Base-by-base conservation (phyloP, 2,329 filamentous ascomycete species). In the Colletotrichum sidae region DNA sequence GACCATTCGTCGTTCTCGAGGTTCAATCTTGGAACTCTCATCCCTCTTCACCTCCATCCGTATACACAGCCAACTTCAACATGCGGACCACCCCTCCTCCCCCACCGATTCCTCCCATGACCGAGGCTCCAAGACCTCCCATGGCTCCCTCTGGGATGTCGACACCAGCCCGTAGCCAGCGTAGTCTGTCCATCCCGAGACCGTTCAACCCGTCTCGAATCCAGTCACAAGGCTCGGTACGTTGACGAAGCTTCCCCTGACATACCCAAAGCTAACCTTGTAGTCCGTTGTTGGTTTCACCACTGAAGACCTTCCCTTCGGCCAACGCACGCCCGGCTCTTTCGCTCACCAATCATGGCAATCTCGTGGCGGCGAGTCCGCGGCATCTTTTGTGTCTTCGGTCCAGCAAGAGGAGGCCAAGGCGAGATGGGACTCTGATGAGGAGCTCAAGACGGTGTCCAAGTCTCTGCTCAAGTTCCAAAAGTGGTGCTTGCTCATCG, bases 331-430 rank as follows among this genome's bases (percentile, higher is more conserved):
- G 1, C 76, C 77, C 1, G 69, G 71, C 6, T 78, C 77, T 2
- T 38, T 49, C 17, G 69, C 70, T 15, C 72, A 75, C 9, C 69
- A 64, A 2, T 78, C 76, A 7, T 77, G 74, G 73, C 71, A 72
- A 6, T 75, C 76, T 15, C 71, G 75, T 4, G 73, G 73, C 34
- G 68, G 70, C 57, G 73, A 78, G 52, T 78, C 76, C 11, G 76
- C 71, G 61, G 69, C 71, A 6, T 79, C 77, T 2, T 77, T 79
- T 49, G 72, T 72, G 2, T 80, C 77, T 1, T 77, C 75, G 0
- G 69, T 80, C 8, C 65, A 69, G 10, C 77, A 79, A 41, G 78
- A 80, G 66, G 78, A 80, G 51, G 76, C 78, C 12, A 79, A 78
- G 56, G 68, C 75, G 8, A 74, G 77, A 35, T 80, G 78, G 78